Base-by-base conservation (phyloP, 805 yeast genomes). In the Pichia sporocuriosa region DNA sequence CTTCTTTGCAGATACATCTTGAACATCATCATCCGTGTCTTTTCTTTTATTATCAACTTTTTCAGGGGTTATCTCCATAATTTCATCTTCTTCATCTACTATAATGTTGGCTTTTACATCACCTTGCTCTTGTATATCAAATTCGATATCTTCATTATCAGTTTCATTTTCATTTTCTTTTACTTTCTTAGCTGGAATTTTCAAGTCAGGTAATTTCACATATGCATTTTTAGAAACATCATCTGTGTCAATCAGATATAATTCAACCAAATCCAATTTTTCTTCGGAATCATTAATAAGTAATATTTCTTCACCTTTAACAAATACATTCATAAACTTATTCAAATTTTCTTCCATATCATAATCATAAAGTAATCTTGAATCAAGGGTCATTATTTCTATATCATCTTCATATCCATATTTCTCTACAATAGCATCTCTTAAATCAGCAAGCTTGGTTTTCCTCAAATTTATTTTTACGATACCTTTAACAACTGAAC, bases 201-300 rank as follows among this genome's bases (percentile, higher is more conserved):
- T 23, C 22, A 60, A 28, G 2, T 52, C 53, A 0, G 65, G 65
- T 5, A 58, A 43, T 0, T 19, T 24, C 2, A 57, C 29, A 0
- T n/a, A n/a, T n/a, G 21, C 28, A 6, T 42, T 40, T 3, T 13
- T 9, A 11, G 38, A 25, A 4, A 6, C 12, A 11, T 41, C 46
- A 11, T 49, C 51, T 6, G 15, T 40, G 15, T 43, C 45, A 6
- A 36, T 29, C 8, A 81, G 56, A 49, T 76, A 78, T 33, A 87
- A 66, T 51, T 85, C 90, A 29, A 81, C 65, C 32, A 77, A 73
- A 49, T 77, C 81, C 33, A 72, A 61, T 26, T 59, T 63, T 48
- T 84, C 96, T 31, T 78, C 81, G 40, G 90, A 96, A 61, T 93
- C 98, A 35, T 81, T 77, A 15, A 93, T 69, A 2, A 81, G 72